phyloP scores from a whole-genome alignment of 1,284 basidiomycete genomes.

The Wallemia mellicola region DNA sequence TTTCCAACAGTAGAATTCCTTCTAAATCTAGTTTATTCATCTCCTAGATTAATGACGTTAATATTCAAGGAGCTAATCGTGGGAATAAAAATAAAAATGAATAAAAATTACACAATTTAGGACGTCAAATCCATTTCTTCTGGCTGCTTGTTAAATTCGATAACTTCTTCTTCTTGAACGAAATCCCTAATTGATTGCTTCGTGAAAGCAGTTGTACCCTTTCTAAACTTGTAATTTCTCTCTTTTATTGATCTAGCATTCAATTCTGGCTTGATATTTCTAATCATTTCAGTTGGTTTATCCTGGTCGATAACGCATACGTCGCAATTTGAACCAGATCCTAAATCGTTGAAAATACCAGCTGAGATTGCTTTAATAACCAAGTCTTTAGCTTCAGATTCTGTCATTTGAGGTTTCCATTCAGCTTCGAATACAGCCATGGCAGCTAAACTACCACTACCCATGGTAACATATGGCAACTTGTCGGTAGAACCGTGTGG shows the following conservation, averaged over 20 bases:
- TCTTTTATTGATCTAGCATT: slow-evolving; percentile 12
- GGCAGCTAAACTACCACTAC: slow-evolving; percentile 75
- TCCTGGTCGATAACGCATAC: slow-evolving; percentile 70
- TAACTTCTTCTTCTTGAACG: slow-evolving; percentile 35
- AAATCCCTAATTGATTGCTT: slow-evolving; percentile 41
- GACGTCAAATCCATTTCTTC: background rate
- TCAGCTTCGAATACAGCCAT: slow-evolving; percentile 89
- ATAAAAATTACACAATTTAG: background rate
- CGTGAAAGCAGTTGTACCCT: slow-evolving; percentile 66
- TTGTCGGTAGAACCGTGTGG: slow-evolving; percentile 98
- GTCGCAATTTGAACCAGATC: slow-evolving; percentile 90
- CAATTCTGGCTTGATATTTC: slow-evolving; percentile 63
- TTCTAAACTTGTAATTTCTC: slow-evolving; percentile 47
- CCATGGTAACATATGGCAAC: slow-evolving; percentile 97
- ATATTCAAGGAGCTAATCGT: too few species aligned
- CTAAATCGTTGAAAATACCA: slow-evolving; percentile 98
- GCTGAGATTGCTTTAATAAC: slow-evolving; percentile 67
- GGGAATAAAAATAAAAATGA: background rate
- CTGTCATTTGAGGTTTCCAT: slow-evolving; percentile 60
- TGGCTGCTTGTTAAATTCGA: too few species aligned
- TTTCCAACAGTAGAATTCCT: slow-evolving; percentile 56
- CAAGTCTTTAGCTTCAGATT: slow-evolving; percentile 47
- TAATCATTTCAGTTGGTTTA: slow-evolving; percentile 46
- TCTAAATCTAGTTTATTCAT: slow-evolving; percentile 16
- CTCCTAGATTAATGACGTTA: too few species aligned